phyloP scores from a whole-genome alignment of 2,329 filamentous ascomycete genomes.

The Chaetomiaceae sp. region DNA sequence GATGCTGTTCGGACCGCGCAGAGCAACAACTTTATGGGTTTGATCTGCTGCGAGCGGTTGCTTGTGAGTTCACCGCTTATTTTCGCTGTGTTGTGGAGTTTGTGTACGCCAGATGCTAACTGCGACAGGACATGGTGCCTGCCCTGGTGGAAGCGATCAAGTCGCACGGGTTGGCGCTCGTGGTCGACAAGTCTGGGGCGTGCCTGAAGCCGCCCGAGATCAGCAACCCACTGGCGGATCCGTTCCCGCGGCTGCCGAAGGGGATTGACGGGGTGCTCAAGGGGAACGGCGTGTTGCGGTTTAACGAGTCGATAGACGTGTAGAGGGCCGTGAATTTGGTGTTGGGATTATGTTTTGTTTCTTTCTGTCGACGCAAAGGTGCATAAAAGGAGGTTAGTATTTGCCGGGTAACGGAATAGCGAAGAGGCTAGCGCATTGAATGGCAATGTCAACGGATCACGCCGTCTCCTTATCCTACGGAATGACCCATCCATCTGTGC shows the following conservation, averaged over 20 bases:
- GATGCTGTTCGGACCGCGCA: slow-evolving; percentile 89
- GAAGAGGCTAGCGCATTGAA: too few relatives aligned
- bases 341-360: neutral
- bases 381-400: slow-evolving; percentile 2
- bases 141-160: slow-evolving; percentile 91
- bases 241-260: slow-evolving; percentile 60
- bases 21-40: slow-evolving; percentile 96
- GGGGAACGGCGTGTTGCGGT: slow-evolving; percentile 79
- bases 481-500: too few relatives aligned
- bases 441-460: neutral
- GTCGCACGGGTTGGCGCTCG: slow-evolving; percentile 83
- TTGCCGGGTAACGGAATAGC: neutral
- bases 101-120: slow-evolving; percentile 1
- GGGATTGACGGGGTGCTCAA: slow-evolving; percentile 84
- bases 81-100: neutral
- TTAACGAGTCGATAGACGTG: slow-evolving; percentile 85
- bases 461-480: neutral
- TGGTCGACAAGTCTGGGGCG: slow-evolving; percentile 75
- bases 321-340: slow-evolving; percentile 25
- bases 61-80: too few relatives aligned
- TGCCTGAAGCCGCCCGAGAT: slow-evolving; percentile 28
- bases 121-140: slow-evolving; percentile 75
- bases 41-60: slow-evolving; percentile 82
- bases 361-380: neutral
- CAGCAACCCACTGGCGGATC: slow-evolving; percentile 37